A percentile compares a stretch with the other conserved stretches of the same genome.
These are phyloP conservation scores for Carex pumila DNA, from an alignment of 176 grass and related monocot species.

Conservation along the genomic window DNA sequence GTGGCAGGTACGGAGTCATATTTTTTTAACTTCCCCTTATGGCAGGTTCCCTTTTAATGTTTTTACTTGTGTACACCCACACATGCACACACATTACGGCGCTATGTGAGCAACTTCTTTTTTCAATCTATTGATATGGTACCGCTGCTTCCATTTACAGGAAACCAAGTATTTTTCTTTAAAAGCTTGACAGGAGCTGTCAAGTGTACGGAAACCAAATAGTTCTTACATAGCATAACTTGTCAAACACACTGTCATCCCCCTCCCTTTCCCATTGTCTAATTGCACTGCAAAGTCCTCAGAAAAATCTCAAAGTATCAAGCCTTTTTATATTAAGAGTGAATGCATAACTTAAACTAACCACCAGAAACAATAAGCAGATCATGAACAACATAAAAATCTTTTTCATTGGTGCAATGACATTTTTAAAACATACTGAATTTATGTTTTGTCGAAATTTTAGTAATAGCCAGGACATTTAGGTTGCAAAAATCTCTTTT, in stretches of 20 bases:
- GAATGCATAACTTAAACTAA: background rate
- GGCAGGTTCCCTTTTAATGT: background rate
- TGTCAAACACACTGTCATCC: background rate
- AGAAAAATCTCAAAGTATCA: background rate
- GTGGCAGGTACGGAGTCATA: constrained; percentile 50
- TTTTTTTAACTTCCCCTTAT: background rate
- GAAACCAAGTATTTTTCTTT: background rate
- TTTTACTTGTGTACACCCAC: background rate
- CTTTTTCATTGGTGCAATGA: background rate
- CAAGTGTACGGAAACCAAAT: background rate
- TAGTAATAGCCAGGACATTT: background rate
- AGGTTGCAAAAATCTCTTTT: background rate
- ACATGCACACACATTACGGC: background rate
- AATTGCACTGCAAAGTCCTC: background rate
- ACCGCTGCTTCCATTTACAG: background rate
- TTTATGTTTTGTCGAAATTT: background rate
- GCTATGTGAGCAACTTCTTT: background rate
- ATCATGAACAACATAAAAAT: background rate
- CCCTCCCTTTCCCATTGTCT: background rate
- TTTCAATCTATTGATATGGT: background rate
- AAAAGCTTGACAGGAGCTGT: too few relatives aligned
- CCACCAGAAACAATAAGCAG: background rate
- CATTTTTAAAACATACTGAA: background rate
- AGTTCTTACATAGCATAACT: background rate
- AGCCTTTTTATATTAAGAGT: background rate